Base-by-base conservation (phyloP, 2,329 filamentous ascomycete genomes). In the Grosmannia huntii region DNA sequence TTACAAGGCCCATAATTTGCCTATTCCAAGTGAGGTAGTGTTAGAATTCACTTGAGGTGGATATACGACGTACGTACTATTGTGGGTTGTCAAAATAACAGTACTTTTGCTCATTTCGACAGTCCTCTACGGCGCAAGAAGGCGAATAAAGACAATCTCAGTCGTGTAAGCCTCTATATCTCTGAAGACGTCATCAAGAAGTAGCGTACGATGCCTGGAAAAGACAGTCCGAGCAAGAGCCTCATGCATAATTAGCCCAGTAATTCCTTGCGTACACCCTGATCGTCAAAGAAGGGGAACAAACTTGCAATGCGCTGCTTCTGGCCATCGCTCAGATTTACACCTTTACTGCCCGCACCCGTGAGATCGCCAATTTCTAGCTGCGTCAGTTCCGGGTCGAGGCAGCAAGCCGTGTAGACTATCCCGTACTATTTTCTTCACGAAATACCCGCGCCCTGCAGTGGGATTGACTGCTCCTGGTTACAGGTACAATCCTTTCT, bases 201-300 rank as follows among this genome's bases (percentile, higher is more conserved):
- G 44, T 5, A 56, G 41, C 12, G 49, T 28, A 11, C 31, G 38
- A 9, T 38, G 25, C 36, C 44, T 49, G 28, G 55, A 23, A 14
- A 50, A 56, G 31, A 56, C 44, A 12, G 36, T 31, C 33, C 52
- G 23, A 16, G 52, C 52, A n/a, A 54, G 52, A 19, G 52, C 65
- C 36, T 86, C 38, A 49, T 27, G 41, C 25, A 23, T 23, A 19
- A 27, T 57, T 4, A 57, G 44, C 14, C 4, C 4, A 19, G 38
- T 16, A 41, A 41, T 38, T 10, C 14, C 3, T 12, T 38, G 14
- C 12, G 14, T 38, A 12, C 10, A 12, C 36, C 3, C 36, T 38
- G 36, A 10, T 12, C 12, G 16, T 14, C 14, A 19, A 19, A 41
- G 12, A 19, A 19, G 14, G 6, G 19, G 19, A 19, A 19, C 14